phyloP scores from a whole-genome alignment of 768 basidiomycete genomes.

The Boletellus ananas region DNA sequence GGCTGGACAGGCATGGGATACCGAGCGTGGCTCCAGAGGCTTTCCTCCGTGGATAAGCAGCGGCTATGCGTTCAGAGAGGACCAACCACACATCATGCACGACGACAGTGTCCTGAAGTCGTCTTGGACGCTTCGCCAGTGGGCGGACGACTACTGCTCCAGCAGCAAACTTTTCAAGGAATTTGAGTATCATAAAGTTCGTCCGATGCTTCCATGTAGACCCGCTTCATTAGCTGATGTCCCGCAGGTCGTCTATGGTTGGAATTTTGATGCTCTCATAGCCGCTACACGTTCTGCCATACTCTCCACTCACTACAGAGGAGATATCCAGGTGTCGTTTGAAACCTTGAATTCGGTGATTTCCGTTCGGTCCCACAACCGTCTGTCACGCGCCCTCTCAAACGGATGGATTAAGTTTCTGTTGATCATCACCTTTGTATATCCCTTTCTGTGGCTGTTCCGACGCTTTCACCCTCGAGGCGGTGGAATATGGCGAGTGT shows the following conservation, averaged over 20 bases:
- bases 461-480: slow-evolving; percentile 62
- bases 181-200: slow-evolving; percentile 69
- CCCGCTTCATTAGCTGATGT: slow-evolving; percentile 20
- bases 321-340: slow-evolving; percentile 45
- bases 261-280: slow-evolving; percentile 44
- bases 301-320: slow-evolving; percentile 37
- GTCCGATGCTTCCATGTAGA: not conserved
- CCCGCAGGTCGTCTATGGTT: slow-evolving; percentile 54
- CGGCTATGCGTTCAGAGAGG: slow-evolving; percentile 31
- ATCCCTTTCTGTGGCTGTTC: slow-evolving; percentile 79
- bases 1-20: slow-evolving; percentile 41
- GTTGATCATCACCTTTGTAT: slow-evolving; percentile 65
- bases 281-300: slow-evolving; percentile 38
- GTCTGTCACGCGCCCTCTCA: slow-evolving; percentile 62
- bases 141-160: slow-evolving; percentile 81
- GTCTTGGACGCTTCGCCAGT: slow-evolving; percentile 62
- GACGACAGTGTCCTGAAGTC: slow-evolving; percentile 39
- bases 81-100: slow-evolving; percentile 26
- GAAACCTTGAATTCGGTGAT: slow-evolving; percentile 44
- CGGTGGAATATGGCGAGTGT: slow-evolving; percentile 73
- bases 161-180: slow-evolving; percentile 72
- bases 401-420: slow-evolving; percentile 70
- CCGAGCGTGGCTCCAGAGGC: slow-evolving; percentile 44
- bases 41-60: slow-evolving; percentile 48
- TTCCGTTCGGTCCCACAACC: slow-evolving; percentile 64